Evolutionary conservation across 345 rosid genomes (phyloP).

Genomic region (Mangifera indica): DNA sequence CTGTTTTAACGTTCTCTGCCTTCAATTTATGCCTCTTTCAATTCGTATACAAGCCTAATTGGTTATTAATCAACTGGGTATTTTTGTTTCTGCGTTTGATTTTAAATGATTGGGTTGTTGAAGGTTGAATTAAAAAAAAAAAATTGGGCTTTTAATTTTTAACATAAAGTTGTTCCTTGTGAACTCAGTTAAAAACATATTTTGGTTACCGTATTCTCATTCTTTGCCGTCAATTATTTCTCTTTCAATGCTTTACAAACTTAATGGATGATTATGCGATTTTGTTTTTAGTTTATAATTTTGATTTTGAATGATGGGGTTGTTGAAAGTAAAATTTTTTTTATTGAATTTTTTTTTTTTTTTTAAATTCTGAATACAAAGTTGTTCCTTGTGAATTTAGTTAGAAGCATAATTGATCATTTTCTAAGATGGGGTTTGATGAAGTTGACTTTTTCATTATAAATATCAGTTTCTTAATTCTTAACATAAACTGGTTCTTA

Average conservation of each 20-base stretch:
- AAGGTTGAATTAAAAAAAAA: too few relatives aligned
- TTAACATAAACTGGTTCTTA: too few relatives aligned
- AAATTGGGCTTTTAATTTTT: too few relatives aligned
- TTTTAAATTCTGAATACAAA: not conserved
- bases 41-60: not conserved
- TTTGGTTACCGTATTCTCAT: too few relatives aligned
- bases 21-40: not conserved
- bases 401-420: too few relatives aligned
- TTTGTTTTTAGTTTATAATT: not conserved
- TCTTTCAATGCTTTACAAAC: too few relatives aligned
- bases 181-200: too few relatives aligned
- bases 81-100: not conserved
- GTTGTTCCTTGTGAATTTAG: not conserved
- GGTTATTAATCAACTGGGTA: not conserved
- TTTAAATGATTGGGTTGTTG: not conserved
- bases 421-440: not conserved
- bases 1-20: not conserved
- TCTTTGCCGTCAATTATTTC: too few relatives aligned
- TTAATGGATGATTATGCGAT: too few relatives aligned
- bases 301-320: not conserved
- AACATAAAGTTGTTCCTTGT: too few relatives aligned
- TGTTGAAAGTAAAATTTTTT: not conserved
- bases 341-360: not conserved
- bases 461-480: too few relatives aligned
- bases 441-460: too few relatives aligned